Conservation (phyloP, 805 yeast species). For the Metschnikowia cerradonensis region DNA sequence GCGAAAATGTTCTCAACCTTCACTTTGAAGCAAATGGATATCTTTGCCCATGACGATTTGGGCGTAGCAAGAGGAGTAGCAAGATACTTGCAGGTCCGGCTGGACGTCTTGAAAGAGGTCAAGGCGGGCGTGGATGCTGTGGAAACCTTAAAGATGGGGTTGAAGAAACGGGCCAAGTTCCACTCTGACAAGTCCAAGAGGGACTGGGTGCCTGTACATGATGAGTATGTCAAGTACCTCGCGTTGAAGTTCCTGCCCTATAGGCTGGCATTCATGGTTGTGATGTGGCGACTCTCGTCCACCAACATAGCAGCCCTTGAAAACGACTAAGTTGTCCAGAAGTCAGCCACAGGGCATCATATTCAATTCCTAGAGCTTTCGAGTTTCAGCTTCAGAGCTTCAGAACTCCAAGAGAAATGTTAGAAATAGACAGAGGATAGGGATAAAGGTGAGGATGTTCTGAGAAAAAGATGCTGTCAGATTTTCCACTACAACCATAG, state of each 20-base stretch:
- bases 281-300: slow-evolving; percentile 68
- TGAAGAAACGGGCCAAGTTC: slow-evolving; percentile 36
- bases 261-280: slow-evolving; percentile 60
- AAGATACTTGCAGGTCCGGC: slow-evolving; percentile 53
- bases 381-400: too few species aligned
- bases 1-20: slow-evolving; percentile 83
- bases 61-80: slow-evolving; percentile 84
- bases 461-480: not conserved
- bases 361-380: too few species aligned
- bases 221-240: slow-evolving; percentile 50
- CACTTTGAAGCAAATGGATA: slow-evolving; percentile 60
- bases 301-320: slow-evolving; percentile 50
- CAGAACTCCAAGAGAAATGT: too few species aligned
- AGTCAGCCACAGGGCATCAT: too few species aligned
- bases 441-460: not conserved
- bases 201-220: slow-evolving; percentile 67
- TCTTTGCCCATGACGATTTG: slow-evolving; percentile 74
- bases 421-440: not conserved
- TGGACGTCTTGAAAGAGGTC: slow-evolving; percentile 43
- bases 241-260: slow-evolving; percentile 65
- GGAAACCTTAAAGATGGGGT: slow-evolving; percentile 28
- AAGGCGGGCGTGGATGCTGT: slow-evolving; percentile 31
- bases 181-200: slow-evolving; percentile 39
- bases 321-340: slow-evolving; percentile 1
- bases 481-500: not conserved